A percentile compares a stretch with the other conserved stretches of the same genome.
Conservation (phyloP, 306 rosid genomes). For the Cercis canadensis region DNA sequence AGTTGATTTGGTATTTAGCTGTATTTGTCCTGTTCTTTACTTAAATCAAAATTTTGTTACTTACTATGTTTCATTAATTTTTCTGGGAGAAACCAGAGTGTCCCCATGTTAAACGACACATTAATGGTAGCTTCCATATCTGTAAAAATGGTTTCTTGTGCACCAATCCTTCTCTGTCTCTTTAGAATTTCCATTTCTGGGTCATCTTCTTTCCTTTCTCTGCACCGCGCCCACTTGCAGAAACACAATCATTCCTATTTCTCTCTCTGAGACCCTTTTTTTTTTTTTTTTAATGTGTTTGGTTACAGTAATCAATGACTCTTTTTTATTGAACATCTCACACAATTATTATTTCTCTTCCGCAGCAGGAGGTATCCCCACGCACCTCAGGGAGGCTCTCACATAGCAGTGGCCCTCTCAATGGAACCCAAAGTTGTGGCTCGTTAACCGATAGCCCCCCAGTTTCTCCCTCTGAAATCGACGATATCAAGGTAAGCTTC, state of each 20-base stretch:
- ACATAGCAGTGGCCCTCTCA: constrained; percentile 96
- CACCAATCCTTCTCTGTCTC: background rate
- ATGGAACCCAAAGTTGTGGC: constrained; percentile 76
- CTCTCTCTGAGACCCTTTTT: background rate
- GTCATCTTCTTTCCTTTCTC: background rate
- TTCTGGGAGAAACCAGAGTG: background rate
- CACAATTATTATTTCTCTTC: background rate
- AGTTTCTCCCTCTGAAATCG: constrained; percentile 84
- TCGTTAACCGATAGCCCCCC: constrained; percentile 91
- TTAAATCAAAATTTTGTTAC: background rate
- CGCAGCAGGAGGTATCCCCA: constrained; percentile 86
- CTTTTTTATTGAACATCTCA: background rate
- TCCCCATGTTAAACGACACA: too few species aligned
- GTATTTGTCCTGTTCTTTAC: constrained; percentile 33
- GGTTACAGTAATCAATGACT: constrained; percentile 16
- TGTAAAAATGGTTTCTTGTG: background rate
- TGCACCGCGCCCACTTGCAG: background rate
- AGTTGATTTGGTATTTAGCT: constrained; percentile 37
- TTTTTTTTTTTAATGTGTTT: background rate
- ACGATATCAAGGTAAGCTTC: constrained; percentile 73
- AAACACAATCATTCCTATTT: background rate
- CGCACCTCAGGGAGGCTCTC: constrained; percentile 92
- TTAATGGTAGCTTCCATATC: background rate
- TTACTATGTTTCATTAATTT: constrained; percentile 10
- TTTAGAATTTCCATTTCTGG: constrained; percentile 25